phyloP scores from a whole-genome alignment of 345 rosid genomes.

The Aquilaria malaccensis region DNA sequence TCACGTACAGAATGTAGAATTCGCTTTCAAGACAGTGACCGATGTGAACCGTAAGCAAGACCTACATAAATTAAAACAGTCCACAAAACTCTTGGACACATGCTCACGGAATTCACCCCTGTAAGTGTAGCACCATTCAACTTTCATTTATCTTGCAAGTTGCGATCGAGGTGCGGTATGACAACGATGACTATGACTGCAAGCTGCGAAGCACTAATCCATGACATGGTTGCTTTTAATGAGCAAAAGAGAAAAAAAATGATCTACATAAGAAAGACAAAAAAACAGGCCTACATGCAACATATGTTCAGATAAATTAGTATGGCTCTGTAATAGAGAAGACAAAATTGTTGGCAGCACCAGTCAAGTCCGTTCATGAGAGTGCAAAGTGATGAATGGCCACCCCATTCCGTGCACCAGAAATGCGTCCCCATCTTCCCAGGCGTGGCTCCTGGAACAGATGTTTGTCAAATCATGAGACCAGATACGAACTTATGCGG shows the following conservation, averaged over 20 bases:
- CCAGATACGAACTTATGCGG: background rate
- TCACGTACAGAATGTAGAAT: too few species aligned
- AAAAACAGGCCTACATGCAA: background rate
- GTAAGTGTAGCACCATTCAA: too few species aligned
- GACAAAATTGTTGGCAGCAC: conserved; percentile 19
- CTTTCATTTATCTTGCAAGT: too few species aligned
- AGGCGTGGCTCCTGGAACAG: conserved; percentile 76
- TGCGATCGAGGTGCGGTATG: too few species aligned
- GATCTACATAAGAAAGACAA: background rate
- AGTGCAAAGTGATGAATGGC: conserved; percentile 60
- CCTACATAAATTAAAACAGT: too few species aligned
- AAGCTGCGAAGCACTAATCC: too few species aligned
- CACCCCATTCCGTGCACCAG: conserved; percentile 68
- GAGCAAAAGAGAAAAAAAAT: background rate
- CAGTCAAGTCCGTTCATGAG: conserved; percentile 22
- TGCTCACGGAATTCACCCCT: too few species aligned
- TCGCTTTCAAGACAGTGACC: too few species aligned
- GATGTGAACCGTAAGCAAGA: too few species aligned
- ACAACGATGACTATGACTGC: too few species aligned
- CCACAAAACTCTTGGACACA: too few species aligned
- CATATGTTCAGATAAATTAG: background rate
- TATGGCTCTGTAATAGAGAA: conserved; percentile 7
- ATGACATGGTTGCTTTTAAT: too few species aligned
- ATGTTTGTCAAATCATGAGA: conserved; percentile 6
- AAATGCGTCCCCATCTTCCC: conserved; percentile 79